Evolutionary conservation across 129 eudicot species (phyloP), one percentile per base, ranked within the genome.

Genomic region (Flaveria sonorensis): DNA sequence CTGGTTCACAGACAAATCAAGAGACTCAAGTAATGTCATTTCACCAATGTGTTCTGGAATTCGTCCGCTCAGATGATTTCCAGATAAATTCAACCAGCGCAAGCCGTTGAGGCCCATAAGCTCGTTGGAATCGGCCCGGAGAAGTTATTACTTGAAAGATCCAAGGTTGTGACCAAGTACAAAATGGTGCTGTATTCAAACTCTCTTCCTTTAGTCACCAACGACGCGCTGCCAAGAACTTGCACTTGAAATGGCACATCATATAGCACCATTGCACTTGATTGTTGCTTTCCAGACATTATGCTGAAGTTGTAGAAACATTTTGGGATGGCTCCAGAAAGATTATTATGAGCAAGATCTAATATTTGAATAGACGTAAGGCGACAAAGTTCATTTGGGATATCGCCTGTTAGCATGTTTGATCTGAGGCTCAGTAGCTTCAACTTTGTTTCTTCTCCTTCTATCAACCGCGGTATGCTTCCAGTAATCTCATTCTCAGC

Each of bases 311-410:
- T 82, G 46, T 42, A 1, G 32, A 86, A 62, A 43, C 87, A 86
- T 39, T n/a, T 75, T 11, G 89, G 89, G 10, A 86, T 24, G 15
- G 66, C 56, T 36, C 89, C 89, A 1, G 77, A 71, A 50, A 86
- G 68, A 68, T 82, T 65, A 75, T 86, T 86, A 23, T 79, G 51
- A 24, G 84, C 80, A 43, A 85, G 82, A 50, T 86, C 86, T 55
- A 83, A 70, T 5, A 86, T 80, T 30, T 86, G 87, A 48, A 86
- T 81, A 7, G 69, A 71, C 24, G 70, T 73, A 26, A 83, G 83
- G 7, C 23, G 60, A 52, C 87, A 86, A 3, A 86, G 78, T 21
- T 83, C 86, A 51, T 32, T 6, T 2, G 87, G 87, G 61, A 86
- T 43, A 26, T 66, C 30, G 30, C 89, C 85, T 11, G 21, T 30